Evolutionary conservation across 2,329 filamentous ascomycete species (phyloP), one percentile per base, ranked within the genome.

Genomic region (Catunica adiposa): DNA sequence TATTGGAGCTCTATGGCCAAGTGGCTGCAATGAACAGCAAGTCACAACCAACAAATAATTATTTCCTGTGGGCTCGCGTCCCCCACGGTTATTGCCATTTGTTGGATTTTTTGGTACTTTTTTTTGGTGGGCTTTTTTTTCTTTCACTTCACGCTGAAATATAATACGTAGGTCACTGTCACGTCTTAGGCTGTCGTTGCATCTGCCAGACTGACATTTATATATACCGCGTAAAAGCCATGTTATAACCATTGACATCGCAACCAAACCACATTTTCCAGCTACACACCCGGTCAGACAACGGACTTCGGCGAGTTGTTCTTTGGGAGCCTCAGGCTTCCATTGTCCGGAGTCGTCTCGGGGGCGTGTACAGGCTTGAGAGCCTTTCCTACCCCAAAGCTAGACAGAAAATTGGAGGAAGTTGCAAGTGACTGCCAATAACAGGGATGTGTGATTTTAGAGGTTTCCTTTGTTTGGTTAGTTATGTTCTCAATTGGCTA

Each of bases 321-420:
- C 37, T 40, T 20, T 52, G 50, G 38, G 17, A 37, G 54, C 54
- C 54, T 56, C 54, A 52, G 54, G 54, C 29, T 46, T 56, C 38
- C 25, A 54, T 47, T 23, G 34, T 22, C 48, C 54, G 51, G 55
- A 57, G 55, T 61, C 61, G 61, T 62, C 63, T 60, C 57, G 54
- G 59, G 57, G 59, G 62, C 60, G 40, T 3, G 40, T 17, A 44
- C 20, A 44, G 17, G 29, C 29, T 38, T 11, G 29, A 37, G 50
- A 52, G 22, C 31, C 31, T 11, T 22, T 25, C 9, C 29, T 11
- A 17, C n/a, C 14, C 50, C 31, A 52, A 7, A 52, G 3, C 11
- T 5, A 25, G 44, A 23, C 3, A 48, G 22, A 37, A 3, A 38
- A 26, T 52, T 52, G 50, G 50, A 38, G 50, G 31, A 38, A n/a